A percentile compares a stretch with the other conserved stretches of the same genome.
Evolutionary conservation across 768 basidiomycete genomes (phyloP).

Genomic region (Lentinus tigrinus): DNA sequence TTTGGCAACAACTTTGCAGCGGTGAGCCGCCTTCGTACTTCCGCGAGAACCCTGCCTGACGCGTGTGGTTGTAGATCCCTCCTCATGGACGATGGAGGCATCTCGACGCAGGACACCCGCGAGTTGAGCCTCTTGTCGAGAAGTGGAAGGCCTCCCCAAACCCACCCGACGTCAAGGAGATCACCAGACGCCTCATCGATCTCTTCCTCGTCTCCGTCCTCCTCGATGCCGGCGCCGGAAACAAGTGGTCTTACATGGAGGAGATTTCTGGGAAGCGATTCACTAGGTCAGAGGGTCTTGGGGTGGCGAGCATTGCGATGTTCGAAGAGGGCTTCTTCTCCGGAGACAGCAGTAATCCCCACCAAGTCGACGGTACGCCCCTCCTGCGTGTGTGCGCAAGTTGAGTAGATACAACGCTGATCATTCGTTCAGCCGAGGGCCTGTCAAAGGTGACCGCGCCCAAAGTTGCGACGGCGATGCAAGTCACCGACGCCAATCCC

Average conservation of each 20-base stretch:
- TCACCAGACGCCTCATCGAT: constrained; percentile 77
- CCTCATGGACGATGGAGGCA: constrained; percentile 92
- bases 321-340: constrained; percentile 85
- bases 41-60: neutral
- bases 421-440: constrained; percentile 54
- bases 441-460: constrained; percentile 62
- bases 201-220: constrained; percentile 89
- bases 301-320: constrained; percentile 89
- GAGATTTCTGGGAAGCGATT: constrained; percentile 50
- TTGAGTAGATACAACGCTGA: neutral
- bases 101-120: constrained; percentile 66
- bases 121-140: constrained; percentile 58
- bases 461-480: constrained; percentile 67
- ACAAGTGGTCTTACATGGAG: constrained; percentile 75
- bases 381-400: constrained; percentile 3
- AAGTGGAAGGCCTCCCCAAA: constrained; percentile 49
- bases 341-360: constrained; percentile 54
- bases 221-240: constrained; percentile 92
- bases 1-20: constrained; percentile 67
- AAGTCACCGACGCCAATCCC: constrained; percentile 74
- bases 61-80: constrained; percentile 53
- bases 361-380: constrained; percentile 75
- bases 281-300: constrained; percentile 77
- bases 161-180: constrained; percentile 52
- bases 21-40: constrained; percentile 38